Evolutionary conservation across 805 yeast species (phyloP).

Genomic region (Kregervanrija pseudodelftensis): DNA sequence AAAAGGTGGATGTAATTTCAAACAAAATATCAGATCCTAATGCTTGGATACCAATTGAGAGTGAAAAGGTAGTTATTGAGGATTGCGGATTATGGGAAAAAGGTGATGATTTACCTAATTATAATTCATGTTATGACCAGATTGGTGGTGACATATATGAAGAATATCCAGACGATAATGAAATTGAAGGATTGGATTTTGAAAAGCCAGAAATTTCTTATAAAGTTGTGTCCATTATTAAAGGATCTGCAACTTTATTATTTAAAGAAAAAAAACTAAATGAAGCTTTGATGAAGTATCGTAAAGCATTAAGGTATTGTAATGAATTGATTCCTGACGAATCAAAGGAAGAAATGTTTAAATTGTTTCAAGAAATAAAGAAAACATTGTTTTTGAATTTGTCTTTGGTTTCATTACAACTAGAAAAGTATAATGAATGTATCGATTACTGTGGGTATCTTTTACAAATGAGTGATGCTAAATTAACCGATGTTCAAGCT

Average conservation of each 20-base stretch:
- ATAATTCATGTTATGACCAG: constrained; percentile 51
- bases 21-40: constrained; percentile 20
- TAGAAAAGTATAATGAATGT: constrained; percentile 41
- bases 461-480: constrained; percentile 38
- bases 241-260: constrained; percentile 57
- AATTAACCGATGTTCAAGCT: constrained; percentile 18
- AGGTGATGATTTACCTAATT: constrained; percentile 46
- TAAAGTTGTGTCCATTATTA: constrained; percentile 47
- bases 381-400: constrained; percentile 49
- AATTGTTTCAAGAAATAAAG: constrained; percentile 43
- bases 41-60: constrained; percentile 32
- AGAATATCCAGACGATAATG: constrained; percentile 74
- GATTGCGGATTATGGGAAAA: constrained; percentile 61
- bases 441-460: constrained; percentile 49
- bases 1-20: constrained; percentile 39
- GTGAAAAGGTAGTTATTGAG: constrained; percentile 37
- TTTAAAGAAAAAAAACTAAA: constrained; percentile 44
- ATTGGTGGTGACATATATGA: constrained; percentile 69
- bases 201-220: constrained; percentile 37
- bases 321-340: constrained; percentile 66
- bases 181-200: constrained; percentile 47
- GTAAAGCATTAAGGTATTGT: constrained; percentile 59
- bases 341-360: constrained; percentile 44
- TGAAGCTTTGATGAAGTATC: constrained; percentile 56
- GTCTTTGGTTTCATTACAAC: constrained; percentile 46